Conservation (phyloP, 805 yeast genomes). For the Zygosaccharomyces pseudorouxii region DNA sequence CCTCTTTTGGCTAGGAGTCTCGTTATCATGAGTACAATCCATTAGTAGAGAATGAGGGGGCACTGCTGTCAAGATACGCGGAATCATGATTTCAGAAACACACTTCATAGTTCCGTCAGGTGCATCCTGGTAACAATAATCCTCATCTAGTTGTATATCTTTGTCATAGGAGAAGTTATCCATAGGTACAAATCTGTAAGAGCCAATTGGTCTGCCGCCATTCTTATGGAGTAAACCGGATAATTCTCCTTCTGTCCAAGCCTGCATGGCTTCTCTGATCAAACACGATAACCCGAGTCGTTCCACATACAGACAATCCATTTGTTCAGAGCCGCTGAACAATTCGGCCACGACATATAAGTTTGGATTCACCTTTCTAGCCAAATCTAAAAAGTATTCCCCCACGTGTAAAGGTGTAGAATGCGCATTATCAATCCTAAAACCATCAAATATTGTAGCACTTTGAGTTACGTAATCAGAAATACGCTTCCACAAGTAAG, state of each 20-base stretch:
- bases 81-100: slow-evolving; percentile 62
- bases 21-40: slow-evolving; percentile 98
- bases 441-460: slow-evolving; percentile 77
- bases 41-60: slow-evolving; percentile 92
- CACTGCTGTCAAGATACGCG: slow-evolving; percentile 57
- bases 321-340: slow-evolving; percentile 85
- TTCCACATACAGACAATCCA: slow-evolving; percentile 88
- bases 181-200: slow-evolving; percentile 73
- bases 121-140: slow-evolving; percentile 18
- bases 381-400: slow-evolving; percentile 79
- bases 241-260: slow-evolving; percentile 81
- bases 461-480: slow-evolving; percentile 63
- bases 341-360: slow-evolving; percentile 91
- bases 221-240: slow-evolving; percentile 84
- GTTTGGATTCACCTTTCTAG: slow-evolving; percentile 78
- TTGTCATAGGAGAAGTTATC: slow-evolving; percentile 71
- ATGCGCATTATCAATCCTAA: slow-evolving; percentile 92
- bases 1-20: slow-evolving; percentile 81
- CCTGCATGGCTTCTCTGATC: slow-evolving; percentile 96
- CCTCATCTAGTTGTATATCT: slow-evolving; percentile 37
- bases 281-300: slow-evolving; percentile 83
- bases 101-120: slow-evolving; percentile 24
- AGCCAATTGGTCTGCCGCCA: slow-evolving; percentile 95
- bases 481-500: slow-evolving; percentile 87
- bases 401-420: slow-evolving; percentile 96